Base-by-base conservation (phyloP, 73 alveolate species). In the Symbiodinium natans region DNA sequence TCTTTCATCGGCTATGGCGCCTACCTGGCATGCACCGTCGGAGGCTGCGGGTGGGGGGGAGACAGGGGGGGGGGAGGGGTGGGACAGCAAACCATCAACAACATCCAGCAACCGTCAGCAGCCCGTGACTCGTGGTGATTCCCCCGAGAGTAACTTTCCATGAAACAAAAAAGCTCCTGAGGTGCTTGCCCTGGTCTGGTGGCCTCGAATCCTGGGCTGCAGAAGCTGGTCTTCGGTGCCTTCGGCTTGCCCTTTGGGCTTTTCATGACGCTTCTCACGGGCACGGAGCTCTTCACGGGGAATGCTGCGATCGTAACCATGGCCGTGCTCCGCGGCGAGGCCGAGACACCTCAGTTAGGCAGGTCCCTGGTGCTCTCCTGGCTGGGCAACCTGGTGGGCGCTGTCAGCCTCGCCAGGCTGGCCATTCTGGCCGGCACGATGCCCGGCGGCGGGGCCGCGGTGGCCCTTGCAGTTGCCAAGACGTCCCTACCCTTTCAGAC, bases 221-320 rank as follows among this genome's bases (percentile, higher is more conserved):
- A 90, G 88, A 90, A 68, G 77, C 36, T 73, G 89, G 19, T 90
- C n/a, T 90, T 90, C 68, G 97, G 97, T n/a, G 73, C 97, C 80
- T 90, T 90, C 31, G 97, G 97, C 41, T n/a, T 90, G 17, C 97
- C 97, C n/a, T 90, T 90, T 41, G 97, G 97, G 31, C 88, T 90
- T 40, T 90, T 90, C 88, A 90, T 90, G 97, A 90, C 97, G 9
- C 17, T 90, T 15, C 38, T 90, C 41, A 41, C 89, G 34, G 97
- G 97, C 77, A 41, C 88, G 36, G 97, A 90, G 54, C 97, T 90
- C 97, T 90, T 90, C 77, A 90, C 97, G 23, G 97, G 97, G 56
- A 90, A 90, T 40, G 97, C 97, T 52, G 97, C 97, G 54, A 71
- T 90, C 29, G 97, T 90, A 21, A 25, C 86, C 80, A 90, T 90